A percentile compares a stretch with the other conserved stretches of the same genome.
Conservation (phyloP, 1,139 yeast genomes). For the Candida neerlandica region DNA sequence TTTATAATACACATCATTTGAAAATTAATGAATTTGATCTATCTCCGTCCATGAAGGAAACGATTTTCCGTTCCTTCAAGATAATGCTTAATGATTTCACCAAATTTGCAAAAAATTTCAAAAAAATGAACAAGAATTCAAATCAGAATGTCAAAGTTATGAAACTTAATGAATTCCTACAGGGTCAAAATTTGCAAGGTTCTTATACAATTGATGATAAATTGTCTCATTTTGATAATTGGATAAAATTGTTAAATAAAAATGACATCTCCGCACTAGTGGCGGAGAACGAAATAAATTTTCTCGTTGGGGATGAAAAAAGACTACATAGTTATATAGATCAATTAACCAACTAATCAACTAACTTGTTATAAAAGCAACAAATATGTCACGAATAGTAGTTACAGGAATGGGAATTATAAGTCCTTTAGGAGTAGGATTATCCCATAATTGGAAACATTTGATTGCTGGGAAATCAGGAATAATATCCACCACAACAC, state of each 20-base stretch:
- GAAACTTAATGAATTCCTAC: slow-evolving; percentile 22
- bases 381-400: slow-evolving; percentile 53
- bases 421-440: slow-evolving; percentile 83
- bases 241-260: slow-evolving; percentile 32
- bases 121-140: slow-evolving; percentile 21
- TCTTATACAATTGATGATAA: slow-evolving; percentile 3
- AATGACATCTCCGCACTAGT: slow-evolving; percentile 24
- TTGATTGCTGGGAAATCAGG: slow-evolving; percentile 58
- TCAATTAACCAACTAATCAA: background rate
- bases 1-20: slow-evolving; percentile 22
- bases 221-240: slow-evolving; percentile 25
- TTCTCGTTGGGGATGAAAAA: slow-evolving; percentile 47
- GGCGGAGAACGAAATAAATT: slow-evolving; percentile 36
- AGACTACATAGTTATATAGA: slow-evolving; percentile 32
- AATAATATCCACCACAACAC: slow-evolving; percentile 52
- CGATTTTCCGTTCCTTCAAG: slow-evolving; percentile 26
- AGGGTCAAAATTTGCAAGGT: background rate
- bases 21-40: slow-evolving; percentile 20
- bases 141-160: slow-evolving; percentile 28
- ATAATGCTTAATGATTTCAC: slow-evolving; percentile 29
- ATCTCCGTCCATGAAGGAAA: slow-evolving; percentile 23
- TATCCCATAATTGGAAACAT: slow-evolving; percentile 52
- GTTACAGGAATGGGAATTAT: slow-evolving; percentile 89
- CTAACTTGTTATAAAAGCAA: too few species aligned
- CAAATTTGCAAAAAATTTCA: slow-evolving; percentile 26